Percentiles rank a stretch among this genome's conserved stretches.
phyloP scores from a whole-genome alignment of 805 yeast species.

The Myxozyma sirexii region DNA sequence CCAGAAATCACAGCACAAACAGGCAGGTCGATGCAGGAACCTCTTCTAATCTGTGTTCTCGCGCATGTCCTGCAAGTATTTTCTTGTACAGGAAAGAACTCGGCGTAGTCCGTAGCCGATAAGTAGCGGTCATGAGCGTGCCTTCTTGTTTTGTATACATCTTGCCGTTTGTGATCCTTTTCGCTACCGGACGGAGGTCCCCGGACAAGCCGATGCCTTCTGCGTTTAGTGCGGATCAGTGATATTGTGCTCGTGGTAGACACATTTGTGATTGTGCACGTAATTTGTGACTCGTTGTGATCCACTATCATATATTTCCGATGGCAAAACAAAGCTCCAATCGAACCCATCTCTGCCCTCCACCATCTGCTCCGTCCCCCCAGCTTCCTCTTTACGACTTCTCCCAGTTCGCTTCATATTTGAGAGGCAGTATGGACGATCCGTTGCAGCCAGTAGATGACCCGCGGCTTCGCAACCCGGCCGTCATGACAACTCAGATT shows the following conservation, averaged over 20 bases:
- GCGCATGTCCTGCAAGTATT: too few species aligned
- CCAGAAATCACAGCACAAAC: neutral
- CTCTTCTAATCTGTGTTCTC: too few species aligned
- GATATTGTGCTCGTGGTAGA: neutral
- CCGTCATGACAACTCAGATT: conserved; percentile 78
- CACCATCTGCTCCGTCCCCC: neutral
- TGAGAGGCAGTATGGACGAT: conserved; percentile 12
- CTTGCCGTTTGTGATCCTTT: neutral
- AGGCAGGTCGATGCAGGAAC: neutral
- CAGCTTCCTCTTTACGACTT: neutral
- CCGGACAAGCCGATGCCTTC: neutral
- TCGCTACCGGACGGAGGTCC: neutral
- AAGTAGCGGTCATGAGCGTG: neutral
- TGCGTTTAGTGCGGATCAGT: neutral
- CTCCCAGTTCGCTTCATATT: neutral
- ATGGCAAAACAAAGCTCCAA: conserved; percentile 3
- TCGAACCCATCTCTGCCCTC: neutral
- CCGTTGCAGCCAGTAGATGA: conserved; percentile 29
- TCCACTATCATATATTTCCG: neutral
- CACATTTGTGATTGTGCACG: neutral
- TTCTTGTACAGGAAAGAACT: neutral
- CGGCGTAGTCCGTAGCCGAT: neutral
- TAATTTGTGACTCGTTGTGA: conserved; percentile 3
- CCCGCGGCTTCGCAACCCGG: conserved; percentile 40
- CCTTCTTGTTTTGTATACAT: conserved; percentile 2